A percentile compares a stretch with the other conserved stretches of the same genome.
phyloP scores from a whole-genome alignment of 495 filamentous ascomycete species.

The Xylaria intraflava region DNA sequence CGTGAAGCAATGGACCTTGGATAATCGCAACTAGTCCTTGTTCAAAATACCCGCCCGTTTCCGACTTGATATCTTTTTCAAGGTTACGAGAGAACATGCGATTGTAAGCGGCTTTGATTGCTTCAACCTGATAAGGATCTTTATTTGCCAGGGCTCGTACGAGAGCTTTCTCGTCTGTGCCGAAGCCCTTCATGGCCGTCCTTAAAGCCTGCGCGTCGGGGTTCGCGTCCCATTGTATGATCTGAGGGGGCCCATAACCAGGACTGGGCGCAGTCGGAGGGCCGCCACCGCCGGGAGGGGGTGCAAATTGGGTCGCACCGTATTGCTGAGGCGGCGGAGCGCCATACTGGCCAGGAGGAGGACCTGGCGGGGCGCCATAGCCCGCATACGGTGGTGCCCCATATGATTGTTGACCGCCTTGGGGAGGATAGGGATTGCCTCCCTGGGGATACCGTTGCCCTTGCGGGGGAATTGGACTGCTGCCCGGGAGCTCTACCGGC shows the following conservation, averaged over 20 bases:
- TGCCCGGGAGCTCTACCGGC: constrained; percentile 14
- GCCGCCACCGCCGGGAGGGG: constrained; percentile 15
- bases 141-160: constrained; percentile 58
- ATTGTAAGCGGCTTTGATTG: constrained; percentile 60
- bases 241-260: constrained; percentile 56
- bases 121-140: constrained; percentile 65
- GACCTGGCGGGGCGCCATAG: constrained; percentile 32
- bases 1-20: constrained; percentile 68
- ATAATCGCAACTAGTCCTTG: constrained; percentile 62
- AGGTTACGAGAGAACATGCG: constrained; percentile 57
- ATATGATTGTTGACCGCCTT: constrained; percentile 26
- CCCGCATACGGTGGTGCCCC: constrained; percentile 27
- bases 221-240: constrained; percentile 57
- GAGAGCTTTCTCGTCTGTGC: constrained; percentile 73
- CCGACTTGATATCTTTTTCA: constrained; percentile 65
- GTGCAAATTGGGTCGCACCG: constrained; percentile 16
- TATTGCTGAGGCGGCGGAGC: constrained; percentile 35
- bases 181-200: constrained; percentile 85
- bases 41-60: constrained; percentile 67
- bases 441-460: no score
- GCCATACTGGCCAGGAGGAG: constrained; percentile 38
- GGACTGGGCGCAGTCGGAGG: constrained; percentile 50
- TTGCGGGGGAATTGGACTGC: constrained; percentile 16
- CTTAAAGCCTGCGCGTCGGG: constrained; percentile 62
- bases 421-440: constrained; percentile 16